phyloP scores from a whole-genome alignment of 2,329 filamentous ascomycete species.

The Fusarium verticillioides region DNA sequence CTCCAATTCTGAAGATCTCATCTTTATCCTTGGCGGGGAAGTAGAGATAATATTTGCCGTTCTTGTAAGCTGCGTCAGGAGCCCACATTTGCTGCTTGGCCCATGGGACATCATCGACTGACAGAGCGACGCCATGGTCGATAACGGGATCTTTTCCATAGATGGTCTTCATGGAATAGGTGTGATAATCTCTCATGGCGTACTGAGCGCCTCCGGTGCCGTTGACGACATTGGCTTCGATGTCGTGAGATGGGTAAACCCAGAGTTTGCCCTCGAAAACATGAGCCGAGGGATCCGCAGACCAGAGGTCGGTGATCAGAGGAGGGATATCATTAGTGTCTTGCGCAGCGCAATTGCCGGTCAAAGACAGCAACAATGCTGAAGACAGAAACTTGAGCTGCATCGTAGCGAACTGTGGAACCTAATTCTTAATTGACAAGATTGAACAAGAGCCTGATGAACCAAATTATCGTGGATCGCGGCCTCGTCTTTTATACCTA shows the following conservation, averaged over 20 bases:
- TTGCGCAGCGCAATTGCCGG: neutral
- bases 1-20: constrained; percentile 18
- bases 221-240: neutral
- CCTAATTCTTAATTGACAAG: neutral
- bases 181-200: constrained; percentile 18
- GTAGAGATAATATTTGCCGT: constrained; percentile 29
- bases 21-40: constrained; percentile 24
- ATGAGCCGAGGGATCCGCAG: constrained; percentile 19
- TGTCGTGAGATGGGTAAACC: constrained; percentile 20
- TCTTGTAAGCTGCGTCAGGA: constrained; percentile 18
- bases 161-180: constrained; percentile 19
- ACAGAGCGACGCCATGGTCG: constrained; percentile 7
- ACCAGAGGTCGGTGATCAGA: constrained; percentile 14
- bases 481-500: neutral
- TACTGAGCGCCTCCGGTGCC: neutral
- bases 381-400: neutral
- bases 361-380: neutral
- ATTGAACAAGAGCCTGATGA: neutral
- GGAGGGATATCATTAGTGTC: neutral
- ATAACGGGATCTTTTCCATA: neutral
- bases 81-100: constrained; percentile 20
- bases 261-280: constrained; percentile 11
- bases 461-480: neutral
- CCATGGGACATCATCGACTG: constrained; percentile 12
- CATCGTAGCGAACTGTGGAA: neutral